phyloP scores from a whole-genome alignment of 2,329 filamentous ascomycete species.

The Dichotomopilus funicola region DNA sequence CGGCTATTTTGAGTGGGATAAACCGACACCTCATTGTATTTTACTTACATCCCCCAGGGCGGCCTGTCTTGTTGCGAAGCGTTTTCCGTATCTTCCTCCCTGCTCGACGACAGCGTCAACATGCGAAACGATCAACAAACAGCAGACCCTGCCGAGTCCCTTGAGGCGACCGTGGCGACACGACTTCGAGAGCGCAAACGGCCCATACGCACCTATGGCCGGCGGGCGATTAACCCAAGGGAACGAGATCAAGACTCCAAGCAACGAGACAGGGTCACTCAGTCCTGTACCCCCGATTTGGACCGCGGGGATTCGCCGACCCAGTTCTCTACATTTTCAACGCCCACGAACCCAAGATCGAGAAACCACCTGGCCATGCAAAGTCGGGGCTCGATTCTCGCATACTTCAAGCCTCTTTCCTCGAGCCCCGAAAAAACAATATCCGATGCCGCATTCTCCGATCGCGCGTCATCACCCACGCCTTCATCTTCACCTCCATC shows the following conservation, averaged over 20 bases:
- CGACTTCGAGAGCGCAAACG: conserved; percentile 22
- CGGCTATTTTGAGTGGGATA: no score
- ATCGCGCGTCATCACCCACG: neutral
- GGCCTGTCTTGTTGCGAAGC: neutral
- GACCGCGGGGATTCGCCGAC: neutral
- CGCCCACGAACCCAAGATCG: neutral
- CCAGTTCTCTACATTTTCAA: conserved; percentile 6
- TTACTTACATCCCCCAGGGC: no score
- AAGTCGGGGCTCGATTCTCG: conserved; percentile 22
- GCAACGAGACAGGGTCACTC: neutral
- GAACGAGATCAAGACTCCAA: conserved; percentile 8
- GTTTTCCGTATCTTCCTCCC: neutral
- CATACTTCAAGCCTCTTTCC: conserved; percentile 24
- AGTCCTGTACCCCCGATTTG: neutral
- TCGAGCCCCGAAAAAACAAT: conserved; percentile 10
- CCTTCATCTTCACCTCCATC: conserved; percentile 28
- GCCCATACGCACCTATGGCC: conserved; percentile 34
- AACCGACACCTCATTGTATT: no score
- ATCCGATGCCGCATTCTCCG: conserved; percentile 26
- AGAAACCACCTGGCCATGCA: neutral
- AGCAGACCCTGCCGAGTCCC: neutral
- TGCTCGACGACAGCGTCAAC: neutral
- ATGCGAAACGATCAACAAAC: neutral
- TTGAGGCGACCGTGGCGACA: neutral
- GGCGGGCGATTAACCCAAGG: conserved; percentile 25